These are phyloP conservation scores for Litchi chinensis DNA, from an alignment of 345 rosid species.

Conservation along the genomic window DNA sequence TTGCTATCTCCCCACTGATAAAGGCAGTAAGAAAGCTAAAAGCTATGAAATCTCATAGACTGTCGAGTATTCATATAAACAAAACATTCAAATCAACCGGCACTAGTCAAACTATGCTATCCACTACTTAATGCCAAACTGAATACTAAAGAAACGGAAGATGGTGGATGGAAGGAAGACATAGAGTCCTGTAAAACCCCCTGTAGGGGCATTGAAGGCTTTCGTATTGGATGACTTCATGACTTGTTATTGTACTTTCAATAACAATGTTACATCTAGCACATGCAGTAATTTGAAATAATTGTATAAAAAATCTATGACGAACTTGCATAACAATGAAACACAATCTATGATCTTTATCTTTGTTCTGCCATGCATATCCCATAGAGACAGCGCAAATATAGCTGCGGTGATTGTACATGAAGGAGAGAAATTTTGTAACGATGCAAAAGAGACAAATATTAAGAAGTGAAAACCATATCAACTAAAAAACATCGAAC, in stretches of 20 bases:
- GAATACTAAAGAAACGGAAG: no score
- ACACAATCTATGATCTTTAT: not conserved
- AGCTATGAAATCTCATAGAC: not conserved
- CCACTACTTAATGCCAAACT: not conserved
- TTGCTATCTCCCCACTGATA: no score
- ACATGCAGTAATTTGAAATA: not conserved
- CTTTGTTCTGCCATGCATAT: not conserved
- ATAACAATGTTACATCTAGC: not conserved
- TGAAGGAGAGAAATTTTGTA: not conserved
- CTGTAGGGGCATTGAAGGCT: not conserved
- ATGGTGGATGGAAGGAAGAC: no score
- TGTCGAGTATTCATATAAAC: not conserved
- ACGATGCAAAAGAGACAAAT: not conserved
- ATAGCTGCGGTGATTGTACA: not conserved
- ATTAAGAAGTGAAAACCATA: not conserved
- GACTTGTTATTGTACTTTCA: not conserved
- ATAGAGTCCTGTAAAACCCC: no score
- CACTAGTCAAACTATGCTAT: not conserved
- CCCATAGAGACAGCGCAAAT: not conserved
- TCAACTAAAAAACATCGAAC: slow-evolving; percentile 5
- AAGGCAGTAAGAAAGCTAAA: not conserved
- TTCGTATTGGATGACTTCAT: not conserved
- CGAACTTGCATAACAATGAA: not conserved
- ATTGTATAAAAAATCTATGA: not conserved
- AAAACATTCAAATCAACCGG: not conserved